phyloP scores from a whole-genome alignment of 495 filamentous ascomycete genomes.

The Beverwykella pulmonaria region DNA sequence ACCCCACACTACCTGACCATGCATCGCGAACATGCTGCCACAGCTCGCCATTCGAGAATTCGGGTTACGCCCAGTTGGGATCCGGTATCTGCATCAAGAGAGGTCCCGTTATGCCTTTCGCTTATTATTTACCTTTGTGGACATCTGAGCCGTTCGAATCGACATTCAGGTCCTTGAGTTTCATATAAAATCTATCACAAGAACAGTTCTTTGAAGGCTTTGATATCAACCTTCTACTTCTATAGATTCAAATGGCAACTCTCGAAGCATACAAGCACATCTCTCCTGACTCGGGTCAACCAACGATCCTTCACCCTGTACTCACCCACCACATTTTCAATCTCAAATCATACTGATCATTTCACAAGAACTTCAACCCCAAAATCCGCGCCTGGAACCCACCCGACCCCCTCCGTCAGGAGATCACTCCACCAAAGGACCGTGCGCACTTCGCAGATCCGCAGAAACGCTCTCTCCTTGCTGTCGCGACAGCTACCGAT shows the following conservation, averaged over 20 bases:
- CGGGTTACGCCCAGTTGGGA: too few species aligned
- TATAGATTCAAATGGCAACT: conserved; percentile 7
- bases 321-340: not conserved
- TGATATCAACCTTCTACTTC: too few species aligned
- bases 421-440: conserved; percentile 52
- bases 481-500: conserved; percentile 50
- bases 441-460: conserved; percentile 56
- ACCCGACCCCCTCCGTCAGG: conserved; percentile 50
- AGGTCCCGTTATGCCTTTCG: too few species aligned
- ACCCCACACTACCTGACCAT: too few species aligned
- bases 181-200: too few species aligned
- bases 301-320: conserved; percentile 23
- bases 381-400: conserved; percentile 54
- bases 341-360: not conserved
- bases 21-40: too few species aligned
- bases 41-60: too few species aligned
- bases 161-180: too few species aligned
- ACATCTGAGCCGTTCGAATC: too few species aligned
- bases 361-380: conserved; percentile 43
- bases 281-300: conserved; percentile 26
- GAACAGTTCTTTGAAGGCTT: too few species aligned
- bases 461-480: conserved; percentile 54
- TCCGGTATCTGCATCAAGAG: too few species aligned
- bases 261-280: conserved; percentile 31
- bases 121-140: too few species aligned